Conservation (phyloP, 768 basidiomycete genomes). For the Hydnomerulius pinastri region DNA sequence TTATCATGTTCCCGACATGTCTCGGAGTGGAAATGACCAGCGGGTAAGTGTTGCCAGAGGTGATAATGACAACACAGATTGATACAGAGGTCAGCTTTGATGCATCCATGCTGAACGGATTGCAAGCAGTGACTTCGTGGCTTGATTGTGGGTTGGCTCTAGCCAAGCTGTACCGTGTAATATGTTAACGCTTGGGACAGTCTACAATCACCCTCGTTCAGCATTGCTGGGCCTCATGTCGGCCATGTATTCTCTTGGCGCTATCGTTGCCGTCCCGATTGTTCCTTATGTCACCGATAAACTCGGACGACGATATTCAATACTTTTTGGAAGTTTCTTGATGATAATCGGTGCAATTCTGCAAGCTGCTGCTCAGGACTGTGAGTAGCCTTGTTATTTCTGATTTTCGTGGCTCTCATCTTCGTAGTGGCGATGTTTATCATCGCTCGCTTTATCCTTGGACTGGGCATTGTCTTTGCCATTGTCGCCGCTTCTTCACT, state of each 20-base stretch:
- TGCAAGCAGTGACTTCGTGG: conserved; percentile 62
- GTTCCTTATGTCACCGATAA: conserved; percentile 11
- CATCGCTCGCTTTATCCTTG: conserved; percentile 18
- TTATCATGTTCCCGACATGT: conserved; percentile 51
- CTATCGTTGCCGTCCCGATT: conserved; percentile 53
- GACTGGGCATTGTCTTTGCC: conserved; percentile 13
- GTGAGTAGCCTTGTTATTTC: conserved; percentile 1
- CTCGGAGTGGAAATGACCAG: conserved; percentile 21
- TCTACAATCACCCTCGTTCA: conserved; percentile 56
- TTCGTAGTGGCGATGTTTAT: conserved; percentile 14
- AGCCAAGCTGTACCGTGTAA: background rate
- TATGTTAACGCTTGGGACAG: conserved; percentile 29
- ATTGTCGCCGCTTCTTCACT: conserved; percentile 23
- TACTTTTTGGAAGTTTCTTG: conserved; percentile 13
- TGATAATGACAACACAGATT: conserved; percentile 64
- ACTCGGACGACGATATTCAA: conserved; percentile 15
- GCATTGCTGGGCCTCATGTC: conserved; percentile 57
- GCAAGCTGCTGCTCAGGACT: conserved; percentile 15
- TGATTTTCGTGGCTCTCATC: background rate
- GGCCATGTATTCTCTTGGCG: conserved; percentile 62
- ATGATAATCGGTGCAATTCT: conserved; percentile 14
- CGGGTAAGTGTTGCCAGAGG: conserved; percentile 45
- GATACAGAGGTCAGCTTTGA: conserved; percentile 53
- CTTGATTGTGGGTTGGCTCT: conserved; percentile 46
- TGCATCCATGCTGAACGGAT: conserved; percentile 62